A percentile compares a stretch with the other conserved stretches of the same genome.
These are phyloP conservation scores for Tuber melanosporum DNA, from an alignment of 495 filamentous ascomycete genomes.

Conservation along the genomic window DNA sequence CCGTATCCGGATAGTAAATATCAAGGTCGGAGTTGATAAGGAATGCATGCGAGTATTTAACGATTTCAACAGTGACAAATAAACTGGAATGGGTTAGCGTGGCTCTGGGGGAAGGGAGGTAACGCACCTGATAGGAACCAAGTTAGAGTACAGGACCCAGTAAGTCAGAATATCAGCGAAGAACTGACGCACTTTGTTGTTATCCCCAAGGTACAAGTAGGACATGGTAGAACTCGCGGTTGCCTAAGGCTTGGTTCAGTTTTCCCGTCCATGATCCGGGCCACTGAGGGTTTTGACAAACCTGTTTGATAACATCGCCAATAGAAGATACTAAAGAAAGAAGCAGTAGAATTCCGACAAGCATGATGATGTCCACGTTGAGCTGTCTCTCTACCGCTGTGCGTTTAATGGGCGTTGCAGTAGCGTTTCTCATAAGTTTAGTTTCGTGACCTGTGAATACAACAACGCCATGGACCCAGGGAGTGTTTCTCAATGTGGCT, in stretches of 20 bases:
- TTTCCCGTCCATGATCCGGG: neutral
- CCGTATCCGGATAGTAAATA: constrained; percentile 93
- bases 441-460: constrained; percentile 99
- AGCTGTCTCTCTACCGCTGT: constrained; percentile 90
- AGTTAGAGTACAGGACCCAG: constrained; percentile 96
- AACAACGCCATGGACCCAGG: constrained; percentile 94
- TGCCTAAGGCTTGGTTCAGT: constrained; percentile 29
- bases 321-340: constrained; percentile 85
- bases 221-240: constrained; percentile 39
- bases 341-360: constrained; percentile 73
- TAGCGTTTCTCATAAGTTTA: constrained; percentile 98
- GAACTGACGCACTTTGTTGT: constrained; percentile 67
- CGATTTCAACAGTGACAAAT: constrained; percentile 94
- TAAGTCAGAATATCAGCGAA: constrained; percentile 94
- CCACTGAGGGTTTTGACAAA: constrained; percentile 12
- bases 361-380: constrained; percentile 85
- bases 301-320: constrained; percentile 68
- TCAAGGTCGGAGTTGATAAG: constrained; percentile 96
- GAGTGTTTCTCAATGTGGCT: constrained; percentile 90
- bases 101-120: neutral
- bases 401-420: constrained; percentile 92
- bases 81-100: constrained; percentile 47
- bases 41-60: constrained; percentile 96
- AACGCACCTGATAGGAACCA: constrained; percentile 76
- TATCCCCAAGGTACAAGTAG: constrained; percentile 63